Percentiles rank a stretch among this genome's conserved stretches.
These are phyloP conservation scores for Fusarium ramigenum DNA, from an alignment of 2,329 filamentous ascomycete genomes.

Conservation along the genomic window DNA sequence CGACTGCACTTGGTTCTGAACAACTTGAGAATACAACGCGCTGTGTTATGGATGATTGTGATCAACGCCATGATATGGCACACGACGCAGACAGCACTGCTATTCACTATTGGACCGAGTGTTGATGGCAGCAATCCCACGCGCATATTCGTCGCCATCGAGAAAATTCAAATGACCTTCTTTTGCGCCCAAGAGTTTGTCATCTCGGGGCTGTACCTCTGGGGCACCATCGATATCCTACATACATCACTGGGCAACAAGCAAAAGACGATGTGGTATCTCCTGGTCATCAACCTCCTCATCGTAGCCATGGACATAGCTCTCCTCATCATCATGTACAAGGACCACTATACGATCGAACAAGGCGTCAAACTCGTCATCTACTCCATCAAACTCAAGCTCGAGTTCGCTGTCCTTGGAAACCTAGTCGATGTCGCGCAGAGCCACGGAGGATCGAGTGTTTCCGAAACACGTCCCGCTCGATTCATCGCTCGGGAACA, in stretches of 20 bases:
- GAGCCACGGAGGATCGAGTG: constrained; percentile 10
- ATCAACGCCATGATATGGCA: constrained; percentile 20
- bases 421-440: constrained; percentile 48
- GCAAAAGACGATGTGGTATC: constrained; percentile 23
- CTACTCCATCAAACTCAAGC: constrained; percentile 46
- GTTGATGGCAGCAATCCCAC: not conserved
- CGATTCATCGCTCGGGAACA: not conserved
- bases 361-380: constrained; percentile 18
- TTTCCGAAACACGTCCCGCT: not conserved
- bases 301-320: constrained; percentile 33
- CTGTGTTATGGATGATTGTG: constrained; percentile 21
- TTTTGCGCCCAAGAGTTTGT: constrained; percentile 21
- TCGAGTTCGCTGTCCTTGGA: constrained; percentile 50
- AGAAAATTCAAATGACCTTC: constrained; percentile 17
- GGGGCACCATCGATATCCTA: constrained; percentile 9
- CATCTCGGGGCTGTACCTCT: constrained; percentile 11
- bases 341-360: constrained; percentile 4
- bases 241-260: constrained; percentile 20
- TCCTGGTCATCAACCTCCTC: constrained; percentile 18
- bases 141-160: not conserved
- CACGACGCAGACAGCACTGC: constrained; percentile 5
- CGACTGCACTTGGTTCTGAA: not conserved
- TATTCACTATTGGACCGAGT: not conserved
- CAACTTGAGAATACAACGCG: not conserved
- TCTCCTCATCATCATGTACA: constrained; percentile 22